A percentile compares a stretch with the other conserved stretches of the same genome.
phyloP scores from a whole-genome alignment of 192 early-diverging fungal genomes.

The Helicostylum pulchrum region DNA sequence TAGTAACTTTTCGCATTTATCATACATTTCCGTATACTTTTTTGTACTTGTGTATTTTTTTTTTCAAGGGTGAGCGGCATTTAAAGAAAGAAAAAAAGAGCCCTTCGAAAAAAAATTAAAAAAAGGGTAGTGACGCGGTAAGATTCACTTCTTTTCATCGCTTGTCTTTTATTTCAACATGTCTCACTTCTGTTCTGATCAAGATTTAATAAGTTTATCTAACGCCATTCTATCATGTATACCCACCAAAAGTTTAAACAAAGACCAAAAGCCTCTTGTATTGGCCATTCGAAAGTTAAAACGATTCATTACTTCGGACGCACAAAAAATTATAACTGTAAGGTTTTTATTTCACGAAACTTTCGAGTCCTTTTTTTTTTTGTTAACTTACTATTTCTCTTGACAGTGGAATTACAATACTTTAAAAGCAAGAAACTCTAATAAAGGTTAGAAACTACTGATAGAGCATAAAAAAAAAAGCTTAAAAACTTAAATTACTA shows the following conservation, averaged over 20 bases:
- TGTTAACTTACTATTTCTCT: not conserved
- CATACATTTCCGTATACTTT: no score
- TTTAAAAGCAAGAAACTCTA: conserved; percentile 3
- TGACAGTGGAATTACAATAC: conserved; percentile 14
- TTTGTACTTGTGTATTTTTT: no score
- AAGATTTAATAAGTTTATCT: not conserved
- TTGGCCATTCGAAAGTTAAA: conserved; percentile 22
- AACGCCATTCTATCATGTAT: not conserved
- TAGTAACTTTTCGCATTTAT: no score
- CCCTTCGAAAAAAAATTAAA: not conserved
- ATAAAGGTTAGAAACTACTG: conserved; percentile 3
- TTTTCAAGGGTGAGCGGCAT: no score
- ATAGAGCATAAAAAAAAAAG: not conserved
- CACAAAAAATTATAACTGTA: conserved; percentile 16
- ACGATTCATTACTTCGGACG: conserved; percentile 6
- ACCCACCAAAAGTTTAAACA: not conserved
- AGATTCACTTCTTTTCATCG: not conserved
- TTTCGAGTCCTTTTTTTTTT: not conserved
- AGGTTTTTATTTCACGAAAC: not conserved
- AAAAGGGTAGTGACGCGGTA: not conserved
- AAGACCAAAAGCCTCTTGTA: not conserved
- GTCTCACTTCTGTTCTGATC: not conserved
- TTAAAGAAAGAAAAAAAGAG: no score
- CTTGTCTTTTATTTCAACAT: not conserved
- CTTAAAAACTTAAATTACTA: not conserved